Conservation (phyloP, 2,329 filamentous ascomycete species). For the Ceratocystis albifundus region DNA sequence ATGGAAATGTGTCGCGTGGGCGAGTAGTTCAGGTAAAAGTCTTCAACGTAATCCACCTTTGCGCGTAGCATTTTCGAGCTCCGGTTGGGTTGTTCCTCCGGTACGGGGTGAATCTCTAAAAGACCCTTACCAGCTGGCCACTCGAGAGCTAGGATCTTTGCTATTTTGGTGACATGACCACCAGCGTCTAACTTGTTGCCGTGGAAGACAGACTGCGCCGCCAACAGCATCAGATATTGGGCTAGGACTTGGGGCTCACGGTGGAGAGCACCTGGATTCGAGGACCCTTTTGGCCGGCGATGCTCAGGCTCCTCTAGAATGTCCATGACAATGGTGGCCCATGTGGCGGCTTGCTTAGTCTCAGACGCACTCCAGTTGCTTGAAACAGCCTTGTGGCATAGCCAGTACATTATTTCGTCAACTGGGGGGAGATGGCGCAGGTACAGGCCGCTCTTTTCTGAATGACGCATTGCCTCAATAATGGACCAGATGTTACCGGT, state of each 20-base stretch:
- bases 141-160: constrained; percentile 30
- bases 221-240: constrained; percentile 36
- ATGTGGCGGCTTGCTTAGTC: constrained; percentile 36
- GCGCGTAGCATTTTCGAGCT: constrained; percentile 26
- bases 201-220: constrained; percentile 32
- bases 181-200: constrained; percentile 28
- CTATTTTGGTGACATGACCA: constrained; percentile 32
- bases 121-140: constrained; percentile 35
- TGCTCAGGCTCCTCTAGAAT: constrained; percentile 38
- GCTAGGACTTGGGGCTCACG: constrained; percentile 37
- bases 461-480: constrained; percentile 41
- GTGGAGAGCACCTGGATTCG: constrained; percentile 28
- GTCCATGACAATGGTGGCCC: constrained; percentile 40
- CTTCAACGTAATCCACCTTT: constrained; percentile 25
- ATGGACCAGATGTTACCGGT: constrained; percentile 36
- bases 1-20: constrained; percentile 30
- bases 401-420: constrained; percentile 31
- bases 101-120: constrained; percentile 30
- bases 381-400: constrained; percentile 36
- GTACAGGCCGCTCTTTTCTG: constrained; percentile 36
- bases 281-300: constrained; percentile 24
- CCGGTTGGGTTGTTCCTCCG: constrained; percentile 12
- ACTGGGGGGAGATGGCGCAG: constrained; percentile 30
- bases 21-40: constrained; percentile 31
- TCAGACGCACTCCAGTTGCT: constrained; percentile 30